Evolutionary conservation across 345 rosid genomes (phyloP).

Genomic region (Eucalyptus viminalis): DNA sequence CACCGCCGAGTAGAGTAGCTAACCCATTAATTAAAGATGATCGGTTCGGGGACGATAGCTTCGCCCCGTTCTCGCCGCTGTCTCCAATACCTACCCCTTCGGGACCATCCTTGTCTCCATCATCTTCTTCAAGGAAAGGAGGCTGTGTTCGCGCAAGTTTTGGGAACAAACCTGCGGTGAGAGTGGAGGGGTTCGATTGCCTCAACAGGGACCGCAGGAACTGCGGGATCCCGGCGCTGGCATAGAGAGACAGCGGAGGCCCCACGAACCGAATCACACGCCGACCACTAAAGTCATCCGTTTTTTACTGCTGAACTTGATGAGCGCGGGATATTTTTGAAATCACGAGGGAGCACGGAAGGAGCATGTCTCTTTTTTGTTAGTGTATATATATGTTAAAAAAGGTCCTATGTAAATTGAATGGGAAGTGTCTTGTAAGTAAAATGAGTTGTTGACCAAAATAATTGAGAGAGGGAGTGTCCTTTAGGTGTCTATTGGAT

Average conservation of each 20-base stretch:
- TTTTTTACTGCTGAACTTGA: not conserved
- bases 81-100: constrained; percentile 13
- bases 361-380: not conserved
- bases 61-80: constrained; percentile 21
- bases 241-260: constrained; percentile 17
- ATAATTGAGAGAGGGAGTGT: not conserved
- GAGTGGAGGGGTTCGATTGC: constrained; percentile 91
- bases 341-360: not conserved
- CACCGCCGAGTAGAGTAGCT: constrained; percentile 99
- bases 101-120: constrained; percentile 22
- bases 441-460: not conserved
- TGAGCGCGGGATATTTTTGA: not conserved
- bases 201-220: constrained; percentile 70
- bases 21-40: constrained; percentile 94
- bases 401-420: not conserved
- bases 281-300: not conserved
- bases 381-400: not conserved
- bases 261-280: not conserved
- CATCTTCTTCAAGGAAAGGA: constrained; percentile 50
- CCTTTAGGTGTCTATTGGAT: not conserved
- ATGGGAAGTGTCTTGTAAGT: not conserved
- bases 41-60: constrained; percentile 49
- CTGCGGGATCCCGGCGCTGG: constrained; percentile 75
- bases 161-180: constrained; percentile 73
- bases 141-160: constrained; percentile 63